Conservation (phyloP, 257 asterid species). For the Buddleja alternifolia region DNA sequence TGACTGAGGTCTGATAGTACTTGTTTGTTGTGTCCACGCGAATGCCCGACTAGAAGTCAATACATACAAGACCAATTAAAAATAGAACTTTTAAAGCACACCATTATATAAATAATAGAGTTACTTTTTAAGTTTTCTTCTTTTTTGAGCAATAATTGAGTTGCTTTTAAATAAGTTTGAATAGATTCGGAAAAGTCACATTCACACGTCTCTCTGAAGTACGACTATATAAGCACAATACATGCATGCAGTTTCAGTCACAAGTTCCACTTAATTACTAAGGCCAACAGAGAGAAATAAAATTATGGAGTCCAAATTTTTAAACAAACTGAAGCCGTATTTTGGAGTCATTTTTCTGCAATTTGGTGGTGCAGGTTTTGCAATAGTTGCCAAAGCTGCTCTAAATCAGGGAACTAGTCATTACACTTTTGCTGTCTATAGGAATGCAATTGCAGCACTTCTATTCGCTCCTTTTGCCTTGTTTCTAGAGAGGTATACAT, state of each 20-base stretch:
- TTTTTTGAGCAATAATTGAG: too few relatives aligned
- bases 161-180: not conserved
- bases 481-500: constrained; percentile 46
- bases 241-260: not conserved
- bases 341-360: constrained; percentile 47
- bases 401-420: constrained; percentile 53
- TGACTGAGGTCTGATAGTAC: too few relatives aligned
- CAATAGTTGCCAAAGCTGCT: constrained; percentile 53
- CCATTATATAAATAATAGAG: too few relatives aligned
- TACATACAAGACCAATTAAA: too few relatives aligned
- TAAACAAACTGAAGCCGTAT: constrained; percentile 40
- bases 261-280: not conserved
- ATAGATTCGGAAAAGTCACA: too few relatives aligned
- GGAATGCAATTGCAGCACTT: constrained; percentile 49
- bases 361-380: constrained; percentile 53
- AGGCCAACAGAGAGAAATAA: not conserved
- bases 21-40: too few relatives aligned
- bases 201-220: not conserved
- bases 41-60: too few relatives aligned
- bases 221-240: not conserved
- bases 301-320: constrained; percentile 7
- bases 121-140: too few relatives aligned
- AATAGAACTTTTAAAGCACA: too few relatives aligned
- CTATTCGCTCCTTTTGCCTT: constrained; percentile 56
- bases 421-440: constrained; percentile 46